Conservation (phyloP, 2,329 filamentous ascomycete genomes). For the Alternaria angustiovoidea region DNA sequence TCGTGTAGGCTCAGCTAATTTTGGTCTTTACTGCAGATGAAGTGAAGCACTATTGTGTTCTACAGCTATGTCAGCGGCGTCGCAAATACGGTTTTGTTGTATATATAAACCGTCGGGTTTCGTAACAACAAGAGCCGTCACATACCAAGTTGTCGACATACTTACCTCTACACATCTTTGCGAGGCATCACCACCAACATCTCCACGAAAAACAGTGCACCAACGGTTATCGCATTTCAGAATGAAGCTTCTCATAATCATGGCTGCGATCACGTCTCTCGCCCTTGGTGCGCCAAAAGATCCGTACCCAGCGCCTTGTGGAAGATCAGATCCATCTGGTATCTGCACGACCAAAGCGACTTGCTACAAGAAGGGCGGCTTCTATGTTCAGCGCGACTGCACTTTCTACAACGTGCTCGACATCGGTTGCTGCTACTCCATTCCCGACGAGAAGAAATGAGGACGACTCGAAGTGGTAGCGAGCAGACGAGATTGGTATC, state of each 20-base stretch:
- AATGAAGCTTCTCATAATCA: slow-evolving; percentile 26
- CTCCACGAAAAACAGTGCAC: background rate
- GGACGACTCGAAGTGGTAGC: background rate
- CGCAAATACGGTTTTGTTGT: slow-evolving; percentile 5
- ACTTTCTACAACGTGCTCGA: slow-evolving; percentile 41
- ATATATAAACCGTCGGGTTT: slow-evolving; percentile 18
- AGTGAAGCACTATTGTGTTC: background rate
- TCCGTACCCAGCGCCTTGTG: slow-evolving; percentile 41
- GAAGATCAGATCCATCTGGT: slow-evolving; percentile 37
- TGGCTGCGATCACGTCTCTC: slow-evolving; percentile 26
- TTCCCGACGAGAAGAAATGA: slow-evolving; percentile 29
- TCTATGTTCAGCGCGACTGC: slow-evolving; percentile 44
- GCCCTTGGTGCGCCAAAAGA: slow-evolving; percentile 31
- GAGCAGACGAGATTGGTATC: background rate
- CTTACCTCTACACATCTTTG: background rate
- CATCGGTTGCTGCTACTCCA: slow-evolving; percentile 41
- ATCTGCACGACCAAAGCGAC: slow-evolving; percentile 37
- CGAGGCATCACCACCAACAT: background rate
- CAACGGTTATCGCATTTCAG: background rate
- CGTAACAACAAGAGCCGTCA: background rate
- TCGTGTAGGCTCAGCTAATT: slow-evolving; percentile 8
- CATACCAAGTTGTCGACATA: slow-evolving; percentile 1
- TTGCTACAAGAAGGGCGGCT: slow-evolving; percentile 36
- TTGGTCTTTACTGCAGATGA: background rate
- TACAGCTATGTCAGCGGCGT: slow-evolving; percentile 18